Base-by-base conservation (phyloP, 148 eudicot species). In the Amaranthus cruentus region DNA sequence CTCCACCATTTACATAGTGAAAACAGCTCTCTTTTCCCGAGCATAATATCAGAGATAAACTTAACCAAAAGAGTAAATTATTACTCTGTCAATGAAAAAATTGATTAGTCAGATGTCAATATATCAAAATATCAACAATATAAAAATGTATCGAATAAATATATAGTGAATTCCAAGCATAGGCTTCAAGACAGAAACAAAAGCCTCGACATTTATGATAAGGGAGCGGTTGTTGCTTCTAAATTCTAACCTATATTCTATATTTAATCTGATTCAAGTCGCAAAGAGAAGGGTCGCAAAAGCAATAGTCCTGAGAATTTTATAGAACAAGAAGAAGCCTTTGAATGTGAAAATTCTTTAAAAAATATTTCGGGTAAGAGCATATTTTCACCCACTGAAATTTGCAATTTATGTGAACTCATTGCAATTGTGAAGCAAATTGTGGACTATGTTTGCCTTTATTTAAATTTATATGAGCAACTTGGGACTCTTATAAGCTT, bases 1-100 rank as follows among this genome's bases (percentile, higher is more conserved):
- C 92, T 70, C 96, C 94, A 75, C 85, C 78, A 83, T 86, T 88
- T 57, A 91, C 96, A 76, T 87, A 95, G 71, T 90, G 91, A 81
- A 90, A 95, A 84, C 99, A 95, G 79, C 97, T 85, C 76, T 95
- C 96, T 76, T 84, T 86, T 70, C 87, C 86, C 65, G 92, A 87
- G 84, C 97, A 91, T 66, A 91, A 81, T 59, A 92, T 68, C 80
- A 86, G 86, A 60, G 96, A 84, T 75, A 85, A 80, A 83, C 89
- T 86, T 85, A 88, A 78, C 96, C 94, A 92, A 59, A 91, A 82
- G 52, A 92, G 82, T 68, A 84, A 69, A 70, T 83, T 86, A 75
- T 87, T 77, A 62, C 76, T 79, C 97, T 95, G 97, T 54, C 55
- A 59, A 70, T 53, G 47, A 63, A 55, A 55, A 47, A 66, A 73